Conservation (phyloP, 1,284 basidiomycete species). For the Coniophora puteana region DNA sequence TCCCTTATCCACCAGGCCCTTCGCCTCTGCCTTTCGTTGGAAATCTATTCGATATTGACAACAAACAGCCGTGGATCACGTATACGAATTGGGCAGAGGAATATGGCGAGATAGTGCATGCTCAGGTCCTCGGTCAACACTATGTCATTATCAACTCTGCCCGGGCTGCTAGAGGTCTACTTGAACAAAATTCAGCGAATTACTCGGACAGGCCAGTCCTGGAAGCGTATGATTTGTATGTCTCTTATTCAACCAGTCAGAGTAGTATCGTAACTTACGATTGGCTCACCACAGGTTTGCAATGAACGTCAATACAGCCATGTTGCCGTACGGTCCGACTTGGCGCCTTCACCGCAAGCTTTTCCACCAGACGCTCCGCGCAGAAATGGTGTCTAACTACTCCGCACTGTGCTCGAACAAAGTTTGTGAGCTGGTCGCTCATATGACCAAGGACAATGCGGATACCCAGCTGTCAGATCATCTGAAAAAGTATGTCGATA, state of each 20-base stretch:
- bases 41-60: conserved; percentile 9
- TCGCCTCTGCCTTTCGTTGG: conserved; percentile 9
- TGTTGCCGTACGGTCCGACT: conserved; percentile 1
- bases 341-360: conserved; percentile 2
- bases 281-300: background rate
- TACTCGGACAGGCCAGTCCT: conserved; percentile 20
- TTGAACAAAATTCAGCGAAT: conserved; percentile 20
- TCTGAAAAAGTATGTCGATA: conserved; percentile 13
- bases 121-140: conserved; percentile 17
- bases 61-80: conserved; percentile 3
- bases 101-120: conserved; percentile 18
- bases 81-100: conserved; percentile 1
- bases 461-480: too few species aligned
- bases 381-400: too few species aligned
- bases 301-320: background rate
- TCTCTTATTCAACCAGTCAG: too few species aligned
- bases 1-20: conserved; percentile 14
- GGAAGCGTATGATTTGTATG: background rate
- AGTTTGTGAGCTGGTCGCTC: too few species aligned
- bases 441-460: too few species aligned
- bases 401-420: too few species aligned
- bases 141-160: conserved; percentile 22
- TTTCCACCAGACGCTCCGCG: background rate
- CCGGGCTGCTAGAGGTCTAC: conserved; percentile 19
- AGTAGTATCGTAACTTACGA: background rate